Conservation (phyloP, 1,284 basidiomycete genomes). For the Cryptococcus sp. region DNA sequence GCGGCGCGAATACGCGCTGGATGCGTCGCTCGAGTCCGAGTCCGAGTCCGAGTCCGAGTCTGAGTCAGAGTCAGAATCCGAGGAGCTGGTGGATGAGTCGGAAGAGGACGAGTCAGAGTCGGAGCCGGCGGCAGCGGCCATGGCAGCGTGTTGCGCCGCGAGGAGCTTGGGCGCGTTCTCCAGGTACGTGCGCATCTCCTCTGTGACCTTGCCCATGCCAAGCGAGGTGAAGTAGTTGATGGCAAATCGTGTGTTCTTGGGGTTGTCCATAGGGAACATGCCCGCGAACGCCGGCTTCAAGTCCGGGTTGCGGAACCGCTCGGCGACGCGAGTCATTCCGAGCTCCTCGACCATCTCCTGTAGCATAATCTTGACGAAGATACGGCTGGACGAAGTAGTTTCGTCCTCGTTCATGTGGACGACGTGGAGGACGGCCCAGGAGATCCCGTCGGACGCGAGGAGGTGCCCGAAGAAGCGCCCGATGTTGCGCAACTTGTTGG, state of each 20-base stretch:
- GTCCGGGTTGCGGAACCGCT: slow-evolving; percentile 82
- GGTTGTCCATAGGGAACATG: slow-evolving; percentile 95
- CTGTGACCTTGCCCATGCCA: slow-evolving; percentile 83
- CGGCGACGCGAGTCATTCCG: slow-evolving; percentile 76
- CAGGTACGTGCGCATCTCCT: slow-evolving; percentile 93
- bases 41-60: slow-evolving; percentile 20
- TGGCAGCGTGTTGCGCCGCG: slow-evolving; percentile 84
- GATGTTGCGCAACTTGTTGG: slow-evolving; percentile 95
- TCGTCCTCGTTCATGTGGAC: slow-evolving; percentile 97
- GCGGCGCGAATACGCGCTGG: slow-evolving; percentile 14
- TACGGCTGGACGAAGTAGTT: slow-evolving; percentile 91
- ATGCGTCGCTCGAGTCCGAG: slow-evolving; percentile 17
- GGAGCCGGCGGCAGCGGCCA: slow-evolving; percentile 57
- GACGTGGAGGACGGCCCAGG: slow-evolving; percentile 79
- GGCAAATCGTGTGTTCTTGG: slow-evolving; percentile 92
- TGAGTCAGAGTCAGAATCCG: slow-evolving; percentile 26
- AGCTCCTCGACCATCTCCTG: slow-evolving; percentile 90
- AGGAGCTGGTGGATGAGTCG: slow-evolving; percentile 47
- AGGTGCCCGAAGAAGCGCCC: slow-evolving; percentile 94
- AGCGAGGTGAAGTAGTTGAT: slow-evolving; percentile 99
- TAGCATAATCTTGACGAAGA: slow-evolving; percentile 96
- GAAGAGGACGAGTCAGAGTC: slow-evolving; percentile 52
- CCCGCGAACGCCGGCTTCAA: slow-evolving; percentile 68
- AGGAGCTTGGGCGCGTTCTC: slow-evolving; percentile 88
- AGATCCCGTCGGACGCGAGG: slow-evolving; percentile 77